Evolutionary conservation across 768 basidiomycete genomes (phyloP), one percentile per base, ranked within the genome.

Genomic region (Kwoniella dejecticola): DNA sequence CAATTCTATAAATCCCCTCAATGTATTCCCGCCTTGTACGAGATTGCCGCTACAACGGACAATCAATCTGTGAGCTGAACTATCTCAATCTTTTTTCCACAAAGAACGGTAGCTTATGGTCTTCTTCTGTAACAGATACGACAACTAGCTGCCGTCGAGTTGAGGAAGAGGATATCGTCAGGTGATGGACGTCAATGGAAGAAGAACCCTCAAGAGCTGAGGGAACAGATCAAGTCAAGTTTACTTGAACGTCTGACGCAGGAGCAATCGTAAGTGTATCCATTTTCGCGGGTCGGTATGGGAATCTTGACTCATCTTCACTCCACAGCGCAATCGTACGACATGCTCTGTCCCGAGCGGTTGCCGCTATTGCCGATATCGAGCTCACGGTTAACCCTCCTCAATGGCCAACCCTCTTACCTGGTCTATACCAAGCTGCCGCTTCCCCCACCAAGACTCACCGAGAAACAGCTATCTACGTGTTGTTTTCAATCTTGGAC

Each of bases 91-190:
- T 12, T 15, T 26, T 26, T 48, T n/a, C n/a, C 24, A 0, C 30
- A 26, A 33, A 48, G 56, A 56, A 40, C 38, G 19, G 21, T 24
- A 21, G 38, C n/a, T 38, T 10, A 12, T 29, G 29, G 23, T 21
- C 19, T 33, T 1, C 24, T 33, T 36, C 33, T 62, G 31, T 23
- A 23, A 4, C 52, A 99, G 94, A 87, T 97, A 65, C 90, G 93
- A 63, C 96, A 99, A 86, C 85, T 99, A 21, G 91, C 94, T 48
- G 93, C 94, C 7, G 93, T 97, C 57, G 96, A 99, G 81, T 83
- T 97, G 77, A 85, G 95, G 70, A 99, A 99, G 83, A 89, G 95
- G 60, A 85, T 97, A 62, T 78, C 83, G 26, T 84, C 86, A 76
- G 88, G 88, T 71, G 89, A 88, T 68, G 89, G 88, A 50, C 85